These are phyloP conservation scores for Aspergillus uvarum DNA, from an alignment of 2,329 filamentous ascomycete genomes.

Conservation along the genomic window DNA sequence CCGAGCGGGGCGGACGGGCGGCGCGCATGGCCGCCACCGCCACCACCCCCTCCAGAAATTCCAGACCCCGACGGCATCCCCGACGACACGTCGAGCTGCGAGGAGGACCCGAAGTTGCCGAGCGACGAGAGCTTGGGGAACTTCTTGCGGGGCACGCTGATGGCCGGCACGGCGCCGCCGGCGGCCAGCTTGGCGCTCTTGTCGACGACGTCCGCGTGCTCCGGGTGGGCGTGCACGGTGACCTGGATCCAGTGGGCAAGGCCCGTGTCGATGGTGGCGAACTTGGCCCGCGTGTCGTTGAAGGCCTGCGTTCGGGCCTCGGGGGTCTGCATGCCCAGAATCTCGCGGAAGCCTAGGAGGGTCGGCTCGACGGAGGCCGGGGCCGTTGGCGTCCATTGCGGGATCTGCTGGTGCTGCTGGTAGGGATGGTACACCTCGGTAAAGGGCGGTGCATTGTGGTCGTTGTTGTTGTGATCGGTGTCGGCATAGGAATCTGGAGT, in stretches of 20 bases:
- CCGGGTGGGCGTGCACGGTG: conserved; percentile 52
- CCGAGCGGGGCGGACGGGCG: conserved; percentile 40
- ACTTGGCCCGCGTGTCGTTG: conserved; percentile 68
- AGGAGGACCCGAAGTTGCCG: conserved; percentile 29
- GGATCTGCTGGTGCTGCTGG: conserved; percentile 10
- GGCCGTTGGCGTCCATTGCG: conserved; percentile 14
- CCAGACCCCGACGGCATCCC: conserved; percentile 30
- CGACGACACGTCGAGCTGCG: conserved; percentile 29
- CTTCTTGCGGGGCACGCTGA: conserved; percentile 34
- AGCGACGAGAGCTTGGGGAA: conserved; percentile 44
- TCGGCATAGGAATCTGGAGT: conserved; percentile 10
- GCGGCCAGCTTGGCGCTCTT: conserved; percentile 35
- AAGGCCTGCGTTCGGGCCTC: conserved; percentile 72
- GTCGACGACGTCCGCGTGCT: conserved; percentile 50
- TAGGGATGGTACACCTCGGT: too few relatives aligned
- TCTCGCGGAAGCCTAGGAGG: conserved; percentile 69
- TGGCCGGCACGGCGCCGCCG: conserved; percentile 29
- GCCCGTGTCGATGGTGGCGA: conserved; percentile 71
- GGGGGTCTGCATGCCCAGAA: conserved; percentile 66
- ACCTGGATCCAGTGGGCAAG: conserved; percentile 61
- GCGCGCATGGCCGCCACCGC: conserved; percentile 23
- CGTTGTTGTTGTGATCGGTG: background rate
- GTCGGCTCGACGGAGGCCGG: conserved; percentile 33
- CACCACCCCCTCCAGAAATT: too few relatives aligned
- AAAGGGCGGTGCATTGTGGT: conserved; percentile 2